phyloP scores from a whole-genome alignment of 164 flowering plant genomes.

The Platanus orientalis region DNA sequence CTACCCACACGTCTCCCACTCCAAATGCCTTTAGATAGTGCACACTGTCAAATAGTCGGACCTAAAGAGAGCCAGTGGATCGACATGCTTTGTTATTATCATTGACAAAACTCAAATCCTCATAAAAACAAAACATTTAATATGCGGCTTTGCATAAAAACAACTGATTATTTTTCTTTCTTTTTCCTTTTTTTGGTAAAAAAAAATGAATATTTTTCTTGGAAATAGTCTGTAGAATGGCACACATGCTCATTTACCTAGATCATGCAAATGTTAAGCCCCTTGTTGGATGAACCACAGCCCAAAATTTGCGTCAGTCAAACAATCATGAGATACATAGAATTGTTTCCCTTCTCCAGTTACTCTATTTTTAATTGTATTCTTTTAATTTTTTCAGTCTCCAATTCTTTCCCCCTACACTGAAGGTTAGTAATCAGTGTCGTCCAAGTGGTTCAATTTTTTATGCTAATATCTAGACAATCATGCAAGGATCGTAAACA shows the following conservation, averaged over 20 bases:
- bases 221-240: neutral
- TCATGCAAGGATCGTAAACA: neutral
- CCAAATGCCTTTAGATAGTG: constrained; percentile 84
- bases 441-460: too few species aligned
- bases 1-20: constrained; percentile 94
- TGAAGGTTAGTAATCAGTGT: too few species aligned
- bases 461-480: too few species aligned
- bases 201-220: neutral
- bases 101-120: neutral
- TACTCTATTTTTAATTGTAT: neutral
- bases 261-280: neutral
- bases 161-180: neutral
- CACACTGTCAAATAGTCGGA: constrained; percentile 71
- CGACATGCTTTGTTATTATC: neutral
- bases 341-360: neutral
- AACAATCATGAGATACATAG: neutral
- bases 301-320: neutral
- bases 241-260: neutral
- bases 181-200: too few species aligned
- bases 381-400: neutral
- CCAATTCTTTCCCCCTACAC: neutral
- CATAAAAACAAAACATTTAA: neutral
- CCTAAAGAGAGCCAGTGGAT: constrained; percentile 37
- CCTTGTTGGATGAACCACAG: neutral
- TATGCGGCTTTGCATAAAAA: too few species aligned